Evolutionary conservation across 2,329 filamentous ascomycete species (phyloP), one percentile per base, ranked within the genome.

Genomic region (Madurella mycetomatis): DNA sequence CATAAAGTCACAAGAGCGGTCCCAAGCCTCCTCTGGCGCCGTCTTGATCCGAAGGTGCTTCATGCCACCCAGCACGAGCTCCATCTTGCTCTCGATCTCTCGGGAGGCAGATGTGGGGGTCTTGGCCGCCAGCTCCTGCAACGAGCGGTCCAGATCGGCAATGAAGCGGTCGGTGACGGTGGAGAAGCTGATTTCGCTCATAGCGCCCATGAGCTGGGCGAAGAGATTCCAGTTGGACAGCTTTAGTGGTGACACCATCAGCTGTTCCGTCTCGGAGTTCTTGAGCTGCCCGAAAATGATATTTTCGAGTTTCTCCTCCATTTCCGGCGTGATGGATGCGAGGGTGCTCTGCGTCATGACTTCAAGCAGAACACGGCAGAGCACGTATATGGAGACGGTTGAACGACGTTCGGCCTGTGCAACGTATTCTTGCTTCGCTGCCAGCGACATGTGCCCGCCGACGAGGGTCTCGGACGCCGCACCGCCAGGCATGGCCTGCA

Each of bases 201-300:
- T 96, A 40, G 92, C 87, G n/a, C 95, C 94, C 1, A 99, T 81
- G 3, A 99, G 76, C 65, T 96, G 89, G 17, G 90, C 87, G 68
- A 96, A 96, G 2, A 99, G 84, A 55, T 90, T 88, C 92, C 92
- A 99, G 65, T 99, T 99, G 13, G 94, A 89, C 71, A 94, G 84
- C 61, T 91, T 90, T 19, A 97, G 76, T 0, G 89, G 85, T 0
- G 91, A 96, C 9, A 86, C 77, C 58, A 84, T 76, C 3, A 92
- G 75, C 65, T 92, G 85, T 8, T 96, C 90, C 0, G 88, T 85
- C 57, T 97, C 92, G 8, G 91, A 87, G 44, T 87, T 88, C 66
- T 92, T 95, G 9, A 99, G 78, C 69, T 97, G 94, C n/a, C 87
- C 87, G 69, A 97, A 99, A 51, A 99, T 96, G 56, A 99, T 95